A percentile compares a stretch with the other conserved stretches of the same genome.
Conservation (phyloP, 164 flowering plant genomes). For the Euptelea pleiosperma region DNA sequence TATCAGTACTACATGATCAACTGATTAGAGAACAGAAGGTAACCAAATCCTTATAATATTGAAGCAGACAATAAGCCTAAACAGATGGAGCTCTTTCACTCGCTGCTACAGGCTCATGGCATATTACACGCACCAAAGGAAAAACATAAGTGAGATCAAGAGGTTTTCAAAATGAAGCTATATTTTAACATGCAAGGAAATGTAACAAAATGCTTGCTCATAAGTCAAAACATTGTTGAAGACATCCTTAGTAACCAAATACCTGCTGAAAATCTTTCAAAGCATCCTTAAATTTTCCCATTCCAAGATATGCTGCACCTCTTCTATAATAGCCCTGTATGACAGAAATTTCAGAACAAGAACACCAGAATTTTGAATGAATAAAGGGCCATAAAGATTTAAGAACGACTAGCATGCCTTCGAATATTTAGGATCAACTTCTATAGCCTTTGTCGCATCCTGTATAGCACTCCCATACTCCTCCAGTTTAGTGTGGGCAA, state of each 20-base stretch:
- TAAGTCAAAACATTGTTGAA: neutral
- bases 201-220: too few relatives aligned
- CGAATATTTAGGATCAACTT: constrained; percentile 83
- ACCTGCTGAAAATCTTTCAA: constrained; percentile 98
- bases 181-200: neutral
- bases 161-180: neutral
- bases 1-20: too few relatives aligned
- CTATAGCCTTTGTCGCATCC: constrained; percentile 93
- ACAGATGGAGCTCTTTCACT: too few relatives aligned
- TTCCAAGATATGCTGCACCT: constrained; percentile 93
- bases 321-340: constrained; percentile 90
- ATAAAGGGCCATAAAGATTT: neutral
- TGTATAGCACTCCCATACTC: constrained; percentile 95
- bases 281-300: constrained; percentile 99
- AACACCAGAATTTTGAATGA: neutral
- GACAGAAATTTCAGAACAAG: constrained; percentile 20
- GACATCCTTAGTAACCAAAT: constrained; percentile 5
- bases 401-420: constrained; percentile 47
- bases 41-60: too few relatives aligned
- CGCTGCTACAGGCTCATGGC: too few relatives aligned
- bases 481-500: constrained; percentile 92
- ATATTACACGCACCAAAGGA: too few relatives aligned
- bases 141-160: too few relatives aligned
- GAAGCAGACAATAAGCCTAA: too few relatives aligned
- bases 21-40: too few relatives aligned